Base-by-base conservation (phyloP, 202 grass and related monocot species). In the Miscanthus sacchariflorus region DNA sequence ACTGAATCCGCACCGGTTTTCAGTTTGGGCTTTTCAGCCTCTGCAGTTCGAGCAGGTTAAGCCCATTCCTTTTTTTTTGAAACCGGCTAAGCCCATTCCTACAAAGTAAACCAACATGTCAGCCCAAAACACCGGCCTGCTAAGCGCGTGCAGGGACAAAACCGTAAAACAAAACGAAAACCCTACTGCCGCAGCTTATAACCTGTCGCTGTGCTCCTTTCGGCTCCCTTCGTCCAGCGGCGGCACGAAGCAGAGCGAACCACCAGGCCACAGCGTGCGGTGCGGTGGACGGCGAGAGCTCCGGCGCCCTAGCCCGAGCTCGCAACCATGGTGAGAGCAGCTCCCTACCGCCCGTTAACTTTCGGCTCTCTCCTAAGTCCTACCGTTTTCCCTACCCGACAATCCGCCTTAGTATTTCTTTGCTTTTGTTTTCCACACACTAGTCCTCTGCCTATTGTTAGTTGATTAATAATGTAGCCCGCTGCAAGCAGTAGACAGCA, bases 251-350 rank as follows among this genome's bases (percentile, higher is more conserved):
- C 75, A 39, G 50, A 8, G 14, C 21, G 21, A 63, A 63, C 58
- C 58, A 24, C n/a, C 58, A 63, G 58, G 76, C 50, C 50, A 6
- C 50, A 40, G 35, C 10, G 17, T 19, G 11, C 4, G 50, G 50
- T 48, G 46, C 4, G 50, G 50, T 48, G 46, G 33, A 78, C 76
- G 76, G 76, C 52, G 49, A 59, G 76, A 52, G 38, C 50, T 13
- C 35, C 12, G 35, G 23, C 24, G 63, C 63, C 63, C 63, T 66
- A 66, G 63, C 24, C 11, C n/a, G 10, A 28, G n/a, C 63, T 66
- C n/a, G 24, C 63, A 66, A 66, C 24, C 63, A 66, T 66, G 63
- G 63, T 66, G 24, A 66, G 63, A 19, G 14, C 15, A 8, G 58
- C 9, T 63, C n/a, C 58, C 58, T 63, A 4, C n/a, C 9, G n/a